These are phyloP conservation scores for Saccharomyces uvarum DNA, from an alignment of 1,139 yeast species.

Conservation along the genomic window DNA sequence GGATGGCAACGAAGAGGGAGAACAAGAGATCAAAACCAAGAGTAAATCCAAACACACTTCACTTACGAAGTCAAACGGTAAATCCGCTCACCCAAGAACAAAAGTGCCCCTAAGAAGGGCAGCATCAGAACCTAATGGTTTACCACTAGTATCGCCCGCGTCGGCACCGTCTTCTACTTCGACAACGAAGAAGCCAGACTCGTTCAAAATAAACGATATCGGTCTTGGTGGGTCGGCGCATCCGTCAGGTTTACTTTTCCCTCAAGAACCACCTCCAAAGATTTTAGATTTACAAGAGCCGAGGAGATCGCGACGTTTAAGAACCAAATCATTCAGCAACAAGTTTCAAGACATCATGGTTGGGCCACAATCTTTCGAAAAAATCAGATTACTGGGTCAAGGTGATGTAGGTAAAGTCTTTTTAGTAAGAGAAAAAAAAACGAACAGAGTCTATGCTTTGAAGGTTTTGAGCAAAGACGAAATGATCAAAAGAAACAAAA, in stretches of 20 bases:
- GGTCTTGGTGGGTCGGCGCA: not conserved
- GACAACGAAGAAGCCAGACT: not conserved
- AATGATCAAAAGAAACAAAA: conserved; percentile 90
- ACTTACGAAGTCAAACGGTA: conserved; percentile 5
- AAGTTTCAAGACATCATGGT: conserved; percentile 74
- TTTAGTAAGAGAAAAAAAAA: conserved; percentile 71
- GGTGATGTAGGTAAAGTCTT: conserved; percentile 98
- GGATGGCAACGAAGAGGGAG: not conserved
- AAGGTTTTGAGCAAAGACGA: conserved; percentile 84
- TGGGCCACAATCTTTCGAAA: conserved; percentile 79
- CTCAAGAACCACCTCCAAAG: conserved; percentile 5
- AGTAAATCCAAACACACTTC: not conserved
- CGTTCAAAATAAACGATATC: not conserved
- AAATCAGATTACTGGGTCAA: conserved; percentile 78
- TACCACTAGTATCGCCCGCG: not conserved
- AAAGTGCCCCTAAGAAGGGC: conserved; percentile 21
- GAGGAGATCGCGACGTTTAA: conserved; percentile 37
- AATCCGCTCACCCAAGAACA: conserved; percentile 8
- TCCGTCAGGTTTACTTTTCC: not conserved
- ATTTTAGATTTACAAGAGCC: conserved; percentile 17
- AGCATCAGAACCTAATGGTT: conserved; percentile 23
- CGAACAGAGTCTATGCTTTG: conserved; percentile 81
- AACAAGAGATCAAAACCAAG: conserved; percentile 9
- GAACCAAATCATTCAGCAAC: conserved; percentile 47
- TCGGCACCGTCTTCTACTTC: not conserved